phyloP scores from a whole-genome alignment of 2,329 filamentous ascomycete genomes.

The Clarireedia sp. region DNA sequence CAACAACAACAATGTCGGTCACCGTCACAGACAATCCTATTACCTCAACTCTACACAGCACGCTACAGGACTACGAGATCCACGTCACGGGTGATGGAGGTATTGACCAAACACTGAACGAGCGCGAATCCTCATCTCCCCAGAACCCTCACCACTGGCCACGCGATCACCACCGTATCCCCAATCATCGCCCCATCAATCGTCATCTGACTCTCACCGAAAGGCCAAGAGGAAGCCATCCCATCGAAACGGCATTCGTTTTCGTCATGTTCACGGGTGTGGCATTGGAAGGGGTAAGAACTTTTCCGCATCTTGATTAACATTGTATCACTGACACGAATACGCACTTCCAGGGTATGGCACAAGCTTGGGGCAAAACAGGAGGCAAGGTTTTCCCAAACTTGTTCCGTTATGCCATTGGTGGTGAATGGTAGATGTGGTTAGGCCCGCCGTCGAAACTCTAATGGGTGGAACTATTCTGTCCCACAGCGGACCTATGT shows the following conservation, averaged over 20 bases:
- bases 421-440: constrained; percentile 18
- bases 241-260: constrained; percentile 39
- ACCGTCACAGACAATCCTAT: background rate
- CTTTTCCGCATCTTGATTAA: background rate
- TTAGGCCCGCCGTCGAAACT: too few relatives aligned
- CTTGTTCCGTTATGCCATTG: constrained; percentile 44
- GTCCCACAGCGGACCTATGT: too few relatives aligned
- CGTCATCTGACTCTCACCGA: constrained; percentile 34
- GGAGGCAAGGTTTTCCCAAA: constrained; percentile 40
- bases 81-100: constrained; percentile 32
- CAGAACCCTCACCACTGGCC: constrained; percentile 38
- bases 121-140: too few relatives aligned
- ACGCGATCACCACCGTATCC: constrained; percentile 38
- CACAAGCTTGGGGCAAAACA: constrained; percentile 42
- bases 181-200: constrained; percentile 39
- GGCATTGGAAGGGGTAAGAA: constrained; percentile 36
- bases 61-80: constrained; percentile 36
- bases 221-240: constrained; percentile 37
- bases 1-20: background rate
- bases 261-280: constrained; percentile 43
- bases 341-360: constrained; percentile 27
- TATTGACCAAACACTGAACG: background rate
- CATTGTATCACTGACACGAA: background rate
- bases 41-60: background rate
- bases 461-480: too few relatives aligned